Percentiles rank a stretch among this genome's conserved stretches.
Conservation (phyloP, 2,329 filamentous ascomycete species). For the Alternaria hordeiaustralica region DNA sequence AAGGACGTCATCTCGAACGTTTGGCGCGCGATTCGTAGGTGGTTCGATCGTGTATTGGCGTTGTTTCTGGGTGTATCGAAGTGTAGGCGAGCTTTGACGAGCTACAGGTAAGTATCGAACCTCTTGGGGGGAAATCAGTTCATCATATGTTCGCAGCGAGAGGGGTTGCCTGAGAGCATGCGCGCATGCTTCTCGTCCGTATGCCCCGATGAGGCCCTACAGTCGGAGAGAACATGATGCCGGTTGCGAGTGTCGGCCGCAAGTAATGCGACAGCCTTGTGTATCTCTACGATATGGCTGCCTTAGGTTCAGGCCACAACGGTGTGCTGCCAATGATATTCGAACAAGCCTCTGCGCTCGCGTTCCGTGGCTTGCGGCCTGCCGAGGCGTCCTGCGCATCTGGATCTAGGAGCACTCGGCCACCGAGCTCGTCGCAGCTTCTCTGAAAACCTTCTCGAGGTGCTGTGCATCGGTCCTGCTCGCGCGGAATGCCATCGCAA, state of each 20-base stretch:
- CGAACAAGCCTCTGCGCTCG: neutral
- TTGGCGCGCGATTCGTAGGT: neutral
- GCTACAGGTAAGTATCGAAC: neutral
- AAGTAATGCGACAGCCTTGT: neutral
- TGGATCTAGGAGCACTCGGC: neutral
- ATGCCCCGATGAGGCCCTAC: neutral
- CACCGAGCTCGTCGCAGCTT: conserved; percentile 1
- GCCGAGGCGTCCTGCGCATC: neutral
- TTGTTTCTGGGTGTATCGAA: neutral
- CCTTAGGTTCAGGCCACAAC: neutral
- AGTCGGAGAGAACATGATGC: neutral
- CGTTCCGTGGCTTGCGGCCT: neutral
- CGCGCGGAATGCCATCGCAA: neutral
- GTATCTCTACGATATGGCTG: neutral
- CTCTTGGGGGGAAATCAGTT: neutral
- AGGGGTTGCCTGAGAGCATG: neutral
- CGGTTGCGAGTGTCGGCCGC: conserved; percentile 2
- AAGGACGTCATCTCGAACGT: conserved; percentile 59
- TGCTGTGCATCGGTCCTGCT: neutral
- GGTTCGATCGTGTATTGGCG: neutral
- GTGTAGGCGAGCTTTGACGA: neutral
- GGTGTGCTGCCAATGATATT: conserved; percentile 6
- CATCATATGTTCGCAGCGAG: neutral
- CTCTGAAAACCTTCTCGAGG: neutral
- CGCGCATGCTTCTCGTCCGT: neutral